Evolutionary conservation across 2,329 filamentous ascomycete genomes (phyloP), one percentile per base, ranked within the genome.

Genomic region (Cercospora sojina): DNA sequence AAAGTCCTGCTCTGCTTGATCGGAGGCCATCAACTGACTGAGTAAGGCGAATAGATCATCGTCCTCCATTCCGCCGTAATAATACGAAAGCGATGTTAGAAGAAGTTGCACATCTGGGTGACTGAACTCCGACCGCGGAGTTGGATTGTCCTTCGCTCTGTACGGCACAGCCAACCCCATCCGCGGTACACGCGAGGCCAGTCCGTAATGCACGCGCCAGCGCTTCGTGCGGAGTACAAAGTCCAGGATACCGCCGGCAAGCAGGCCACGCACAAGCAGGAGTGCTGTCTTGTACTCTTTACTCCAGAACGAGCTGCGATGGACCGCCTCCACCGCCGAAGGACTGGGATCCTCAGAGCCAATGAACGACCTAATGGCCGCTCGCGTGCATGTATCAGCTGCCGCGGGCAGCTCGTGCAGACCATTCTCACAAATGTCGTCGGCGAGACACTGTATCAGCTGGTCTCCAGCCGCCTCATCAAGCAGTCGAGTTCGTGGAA

Each of bases 21-120:
- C 70, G 3, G 71, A 72, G 0, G 70, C 65, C 8, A 72, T 59
- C 0, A 77, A 62, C 29, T 74, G 69, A 0, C 61, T 53, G 2
- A 77, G 61, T 1, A 71, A 67, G 8, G 66, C 58, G 0, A 88
- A 77, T 60, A 90, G 85, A 0, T 72, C 59, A 0, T 69, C 68
- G 1, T 80, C 67, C 1, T 64, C 82, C 0, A 90, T 74, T 0
- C 88, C 89, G 1, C 80, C 75, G 59, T 91, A 89, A 71, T 92
- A 92, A 70, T 90, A 91, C 0, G 85, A 83, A 0, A 93, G 77
- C 13, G 85, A 88, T 0, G 90, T 92, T 1, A 92, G 79, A 0
- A 88, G 41, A 2, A 92, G 88, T 0, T 86, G 82, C 0, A 90
- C 87, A 70, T 92, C 85, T 0, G 89, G 88, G 68, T 92, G 89